These are phyloP conservation scores for Termitomyces sp. DNA, from an alignment of 768 basidiomycete species.

Conservation along the genomic window DNA sequence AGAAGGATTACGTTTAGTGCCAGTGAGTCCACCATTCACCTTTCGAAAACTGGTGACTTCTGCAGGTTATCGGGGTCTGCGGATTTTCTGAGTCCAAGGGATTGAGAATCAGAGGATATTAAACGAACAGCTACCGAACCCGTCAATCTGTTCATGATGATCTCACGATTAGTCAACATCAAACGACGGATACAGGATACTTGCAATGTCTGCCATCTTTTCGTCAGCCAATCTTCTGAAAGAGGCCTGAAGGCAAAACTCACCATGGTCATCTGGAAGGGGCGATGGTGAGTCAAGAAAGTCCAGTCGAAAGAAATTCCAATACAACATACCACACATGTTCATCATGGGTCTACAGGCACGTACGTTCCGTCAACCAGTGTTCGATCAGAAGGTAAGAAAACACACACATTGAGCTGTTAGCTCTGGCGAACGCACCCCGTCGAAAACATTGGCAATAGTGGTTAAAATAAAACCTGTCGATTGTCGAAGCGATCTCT, in stretches of 20 bases:
- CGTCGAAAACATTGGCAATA: slow-evolving; percentile 85
- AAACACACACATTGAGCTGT: slow-evolving; percentile 76
- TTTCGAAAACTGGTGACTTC: slow-evolving; percentile 63
- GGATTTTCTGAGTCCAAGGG: neutral
- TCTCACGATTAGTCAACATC: neutral
- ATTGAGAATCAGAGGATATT: neutral
- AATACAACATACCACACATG: slow-evolving; percentile 63
- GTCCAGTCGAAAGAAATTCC: neutral
- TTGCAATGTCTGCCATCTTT: slow-evolving; percentile 18
- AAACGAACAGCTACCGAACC: slow-evolving; percentile 75
- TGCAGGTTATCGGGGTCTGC: slow-evolving; percentile 83
- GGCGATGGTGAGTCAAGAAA: neutral
- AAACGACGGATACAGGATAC: slow-evolving; percentile 13
- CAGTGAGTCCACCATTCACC: slow-evolving; percentile 36
- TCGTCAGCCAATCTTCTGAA: slow-evolving; percentile 2
- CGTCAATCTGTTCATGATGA: slow-evolving; percentile 55
- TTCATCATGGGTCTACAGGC: slow-evolving; percentile 74
- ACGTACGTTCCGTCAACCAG: slow-evolving; percentile 3
- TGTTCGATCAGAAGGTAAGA: neutral
- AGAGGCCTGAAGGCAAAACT: slow-evolving; percentile 18
- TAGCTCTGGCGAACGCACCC: slow-evolving; percentile 89
- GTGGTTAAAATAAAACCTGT: slow-evolving; percentile 88
- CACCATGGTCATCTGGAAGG: slow-evolving; percentile 75
- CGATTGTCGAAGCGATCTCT: slow-evolving; percentile 73
- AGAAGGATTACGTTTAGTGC: neutral